Base-by-base conservation (phyloP, 108 stramenopile genomes). In the Cyclotella atomus region DNA sequence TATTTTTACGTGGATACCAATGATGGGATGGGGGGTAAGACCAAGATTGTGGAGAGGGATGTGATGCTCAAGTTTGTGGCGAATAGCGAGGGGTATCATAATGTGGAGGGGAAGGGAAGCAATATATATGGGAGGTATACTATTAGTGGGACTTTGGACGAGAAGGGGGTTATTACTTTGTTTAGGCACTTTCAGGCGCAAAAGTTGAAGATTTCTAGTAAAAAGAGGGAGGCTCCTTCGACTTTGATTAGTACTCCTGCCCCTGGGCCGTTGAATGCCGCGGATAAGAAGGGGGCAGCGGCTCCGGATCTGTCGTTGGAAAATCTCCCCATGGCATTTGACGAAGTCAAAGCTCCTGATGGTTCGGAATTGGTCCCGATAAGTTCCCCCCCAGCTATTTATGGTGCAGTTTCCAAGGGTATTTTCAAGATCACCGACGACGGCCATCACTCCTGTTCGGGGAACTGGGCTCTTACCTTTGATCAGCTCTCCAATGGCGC, bases 101-200 rank as follows among this genome's bases (percentile, higher is more conserved):
- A 95, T 70, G 85, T 95, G n/a, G 94, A 95, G 64, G 94, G 94
- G 34, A 77, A 77, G 45, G 94, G 94, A 8, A 79, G 79, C 33
- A 95, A 95, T 54, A 77, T 77, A 0, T 95, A 79, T 73, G 94
- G 94, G 68, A 92, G 91, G 72, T 95, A 93, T 78, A 91, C 59
- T 17, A 95, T 95, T 57, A 85, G 88, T 0, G 94, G 94, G 3
- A 89, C 89, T 4, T 73, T 95, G 67, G 78, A 73, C 12, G 44
- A 59, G 16, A 91, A 93, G 55, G 84, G 89, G 41, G 69, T 84
- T 25, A 60, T 60, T 60, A 60, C 59, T 2, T 21, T 60, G 19
- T 60, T 60, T 60, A 6, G 59, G 2, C 33, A 60, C 36, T 60
- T 36, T 36, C 34, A n/a, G 34, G 2, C 34, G 20, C 34, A 19